Conservation (phyloP, 2,329 filamentous ascomycete genomes). For the Apiospora sp. region DNA sequence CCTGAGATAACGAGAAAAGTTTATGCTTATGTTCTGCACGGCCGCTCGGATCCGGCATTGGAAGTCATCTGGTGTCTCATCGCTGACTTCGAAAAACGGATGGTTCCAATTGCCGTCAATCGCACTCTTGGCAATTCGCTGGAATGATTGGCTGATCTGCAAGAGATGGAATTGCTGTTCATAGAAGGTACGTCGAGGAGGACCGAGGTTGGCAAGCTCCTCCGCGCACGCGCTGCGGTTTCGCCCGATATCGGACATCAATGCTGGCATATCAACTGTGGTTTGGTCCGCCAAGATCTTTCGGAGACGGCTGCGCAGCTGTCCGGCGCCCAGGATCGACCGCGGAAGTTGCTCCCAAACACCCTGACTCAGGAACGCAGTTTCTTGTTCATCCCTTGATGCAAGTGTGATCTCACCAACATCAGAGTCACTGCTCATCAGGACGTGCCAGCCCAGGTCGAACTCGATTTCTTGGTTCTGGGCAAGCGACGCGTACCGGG, state of each 20-base stretch:
- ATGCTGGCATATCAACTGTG: conserved; percentile 39
- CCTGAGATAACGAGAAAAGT: conserved; percentile 36
- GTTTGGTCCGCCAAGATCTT: conserved; percentile 39
- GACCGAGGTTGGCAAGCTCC: conserved; percentile 37
- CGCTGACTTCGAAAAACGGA: conserved; percentile 38
- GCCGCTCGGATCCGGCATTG: conserved; percentile 36
- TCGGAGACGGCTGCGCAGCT: conserved; percentile 37
- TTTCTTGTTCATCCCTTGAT: conserved; percentile 28
- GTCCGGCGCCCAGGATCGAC: conserved; percentile 31
- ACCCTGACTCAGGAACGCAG: conserved; percentile 30
- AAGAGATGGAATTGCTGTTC: conserved; percentile 43
- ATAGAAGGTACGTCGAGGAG: conserved; percentile 30
- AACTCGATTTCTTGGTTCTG: conserved; percentile 54
- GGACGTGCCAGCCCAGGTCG: conserved; percentile 59
- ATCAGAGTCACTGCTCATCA: conserved; percentile 48
- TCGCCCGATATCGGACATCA: conserved; percentile 41
- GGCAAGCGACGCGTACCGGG: conserved; percentile 47
- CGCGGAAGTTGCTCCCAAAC: conserved; percentile 24
- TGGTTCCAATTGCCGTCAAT: conserved; percentile 42
- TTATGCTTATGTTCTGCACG: conserved; percentile 34
- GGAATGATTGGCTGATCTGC: conserved; percentile 38
- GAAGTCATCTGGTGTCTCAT: conserved; percentile 29
- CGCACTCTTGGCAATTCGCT: conserved; percentile 35
- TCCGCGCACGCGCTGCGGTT: conserved; percentile 34
- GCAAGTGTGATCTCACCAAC: background rate